phyloP scores from a whole-genome alignment of 306 rosid species.

The Vigna mungo region DNA sequence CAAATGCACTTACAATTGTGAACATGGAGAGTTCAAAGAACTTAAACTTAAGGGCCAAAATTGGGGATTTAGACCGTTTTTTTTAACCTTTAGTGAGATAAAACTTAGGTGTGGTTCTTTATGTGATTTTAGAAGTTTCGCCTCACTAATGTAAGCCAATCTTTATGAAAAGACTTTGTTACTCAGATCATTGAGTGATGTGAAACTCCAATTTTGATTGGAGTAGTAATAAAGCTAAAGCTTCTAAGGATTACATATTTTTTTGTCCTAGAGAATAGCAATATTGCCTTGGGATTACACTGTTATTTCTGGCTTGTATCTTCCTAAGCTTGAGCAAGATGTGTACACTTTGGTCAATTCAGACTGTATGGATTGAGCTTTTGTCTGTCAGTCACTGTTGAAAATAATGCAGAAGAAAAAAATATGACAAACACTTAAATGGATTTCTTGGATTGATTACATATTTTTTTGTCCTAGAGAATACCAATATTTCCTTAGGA shows the following conservation, averaged over 20 bases:
- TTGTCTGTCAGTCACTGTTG: not conserved
- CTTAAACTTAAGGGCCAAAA: not conserved
- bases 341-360: slow-evolving; percentile 32
- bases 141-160: not conserved
- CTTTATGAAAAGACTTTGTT: not conserved
- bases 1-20: not conserved
- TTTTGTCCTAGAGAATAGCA: not conserved
- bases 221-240: not conserved
- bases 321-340: slow-evolving; percentile 19
- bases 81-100: not conserved
- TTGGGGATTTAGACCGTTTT: not conserved
- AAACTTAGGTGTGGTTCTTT: not conserved
- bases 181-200: not conserved
- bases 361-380: slow-evolving; percentile 13
- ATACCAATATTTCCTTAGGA: not conserved
- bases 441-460: not conserved
- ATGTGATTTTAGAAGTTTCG: not conserved
- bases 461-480: not conserved
- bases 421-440: slow-evolving; percentile 11
- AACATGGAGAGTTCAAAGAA: not conserved
- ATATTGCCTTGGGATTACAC: slow-evolving; percentile 6
- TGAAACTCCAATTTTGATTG: not conserved
- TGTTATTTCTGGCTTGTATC: slow-evolving; percentile 21
- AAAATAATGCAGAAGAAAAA: slow-evolving; percentile 23
- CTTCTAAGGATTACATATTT: not conserved